Evolutionary conservation across 148 eudicot species (phyloP).

Genomic region (Rhododendron griersonianum): DNA sequence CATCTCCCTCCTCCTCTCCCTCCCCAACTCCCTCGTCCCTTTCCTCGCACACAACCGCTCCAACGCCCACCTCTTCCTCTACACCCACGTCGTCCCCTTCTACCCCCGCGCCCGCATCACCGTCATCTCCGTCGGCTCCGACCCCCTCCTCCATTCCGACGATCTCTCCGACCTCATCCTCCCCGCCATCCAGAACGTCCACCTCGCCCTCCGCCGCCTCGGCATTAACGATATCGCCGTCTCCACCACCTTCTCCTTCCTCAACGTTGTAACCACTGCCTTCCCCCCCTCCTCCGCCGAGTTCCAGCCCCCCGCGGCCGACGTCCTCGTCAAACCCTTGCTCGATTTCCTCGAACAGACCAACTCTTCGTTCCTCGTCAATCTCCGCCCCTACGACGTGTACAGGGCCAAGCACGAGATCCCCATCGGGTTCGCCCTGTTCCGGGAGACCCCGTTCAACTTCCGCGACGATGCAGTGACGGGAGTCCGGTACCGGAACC

Average conservation of each 20-base stretch:
- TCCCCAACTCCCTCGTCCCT: slow-evolving; percentile 59
- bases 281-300: slow-evolving; percentile 83
- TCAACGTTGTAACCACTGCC: slow-evolving; percentile 30
- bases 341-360: slow-evolving; percentile 54
- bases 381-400: slow-evolving; percentile 53
- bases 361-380: slow-evolving; percentile 58
- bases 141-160: slow-evolving; percentile 14
- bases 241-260: slow-evolving; percentile 66
- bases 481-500: slow-evolving; percentile 72
- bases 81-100: slow-evolving; percentile 68
- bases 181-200: slow-evolving; percentile 61
- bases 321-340: slow-evolving; percentile 43
- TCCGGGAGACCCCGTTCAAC: slow-evolving; percentile 45
- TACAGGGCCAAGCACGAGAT: slow-evolving; percentile 37
- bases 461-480: slow-evolving; percentile 72
- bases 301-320: slow-evolving; percentile 40
- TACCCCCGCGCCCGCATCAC: slow-evolving; percentile 71
- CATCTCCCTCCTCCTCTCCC: slow-evolving; percentile 62
- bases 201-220: slow-evolving; percentile 34
- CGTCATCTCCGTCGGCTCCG: slow-evolving; percentile 56
- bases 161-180: slow-evolving; percentile 38
- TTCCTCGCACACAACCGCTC: slow-evolving; percentile 58
- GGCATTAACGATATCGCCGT: slow-evolving; percentile 51
- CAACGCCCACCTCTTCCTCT: slow-evolving; percentile 51
- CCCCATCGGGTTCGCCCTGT: slow-evolving; percentile 64